Evolutionary conservation across 768 basidiomycete genomes (phyloP).

Genomic region (Gyrodon lividus): DNA sequence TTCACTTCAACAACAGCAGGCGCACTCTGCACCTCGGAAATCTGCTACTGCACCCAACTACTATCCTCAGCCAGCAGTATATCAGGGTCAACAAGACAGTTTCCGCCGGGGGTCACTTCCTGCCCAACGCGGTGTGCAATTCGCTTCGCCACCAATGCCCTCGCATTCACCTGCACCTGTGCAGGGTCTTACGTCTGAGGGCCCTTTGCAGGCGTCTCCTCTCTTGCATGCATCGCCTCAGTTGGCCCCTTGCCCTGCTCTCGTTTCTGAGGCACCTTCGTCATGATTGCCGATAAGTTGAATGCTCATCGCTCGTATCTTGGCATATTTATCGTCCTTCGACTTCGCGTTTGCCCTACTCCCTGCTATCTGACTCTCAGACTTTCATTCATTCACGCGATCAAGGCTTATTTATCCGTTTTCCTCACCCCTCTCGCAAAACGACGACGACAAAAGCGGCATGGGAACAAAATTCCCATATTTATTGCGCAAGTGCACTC

Average conservation of each 20-base stretch:
- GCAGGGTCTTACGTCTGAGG: conserved; percentile 28
- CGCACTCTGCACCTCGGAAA: conserved; percentile 32
- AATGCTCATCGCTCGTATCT: conserved; percentile 8
- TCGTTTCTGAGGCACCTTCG: conserved; percentile 20
- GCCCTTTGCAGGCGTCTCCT: conserved; percentile 22
- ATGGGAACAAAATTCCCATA: conserved; percentile 20
- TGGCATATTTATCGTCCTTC: conserved; percentile 31
- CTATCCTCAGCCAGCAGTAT: conserved; percentile 29
- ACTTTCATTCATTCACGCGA: conserved; percentile 22
- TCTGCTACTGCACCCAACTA: conserved; percentile 33
- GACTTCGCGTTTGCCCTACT: conserved; percentile 18
- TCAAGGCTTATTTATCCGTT: conserved; percentile 32
- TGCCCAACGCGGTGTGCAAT: conserved; percentile 25
- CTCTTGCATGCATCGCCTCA: conserved; percentile 28
- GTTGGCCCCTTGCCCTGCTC: conserved; percentile 21
- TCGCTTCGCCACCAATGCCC: conserved; percentile 32
- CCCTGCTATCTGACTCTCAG: conserved; percentile 3
- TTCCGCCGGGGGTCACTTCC: conserved; percentile 34
- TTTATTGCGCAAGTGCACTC: conserved; percentile 24
- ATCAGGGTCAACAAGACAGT: conserved; percentile 29
- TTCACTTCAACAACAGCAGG: conserved; percentile 43
- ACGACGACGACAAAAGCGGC: conserved; percentile 24
- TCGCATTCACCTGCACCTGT: conserved; percentile 25
- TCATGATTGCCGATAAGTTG: conserved; percentile 10
- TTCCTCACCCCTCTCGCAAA: conserved; percentile 18